phyloP scores from a whole-genome alignment of 129 eudicot species.

The Scalesia atractyloides region DNA sequence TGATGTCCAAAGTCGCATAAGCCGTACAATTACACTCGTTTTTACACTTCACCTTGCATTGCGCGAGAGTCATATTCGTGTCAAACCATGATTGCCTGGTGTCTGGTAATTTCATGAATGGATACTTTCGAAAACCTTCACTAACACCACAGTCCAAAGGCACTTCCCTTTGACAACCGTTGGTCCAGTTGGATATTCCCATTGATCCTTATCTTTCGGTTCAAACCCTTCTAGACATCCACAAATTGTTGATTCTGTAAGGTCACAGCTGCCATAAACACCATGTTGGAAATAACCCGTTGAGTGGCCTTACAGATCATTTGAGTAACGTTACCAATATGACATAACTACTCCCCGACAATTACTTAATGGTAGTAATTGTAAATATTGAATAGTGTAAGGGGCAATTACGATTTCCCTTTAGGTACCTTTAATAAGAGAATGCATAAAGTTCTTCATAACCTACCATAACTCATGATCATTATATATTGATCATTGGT shows the following conservation, averaged over 20 bases:
- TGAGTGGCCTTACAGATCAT: no score
- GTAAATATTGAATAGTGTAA: no score
- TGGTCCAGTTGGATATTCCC: constrained; percentile 28
- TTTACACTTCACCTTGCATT: constrained; percentile 27
- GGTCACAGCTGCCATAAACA: constrained; percentile 15
- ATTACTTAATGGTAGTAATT: no score
- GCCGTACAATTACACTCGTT: constrained; percentile 38
- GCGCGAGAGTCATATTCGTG: constrained; percentile 19
- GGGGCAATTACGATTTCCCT: no score
- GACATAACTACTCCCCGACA: no score
- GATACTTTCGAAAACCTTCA: constrained; percentile 29
- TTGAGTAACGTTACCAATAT: no score
- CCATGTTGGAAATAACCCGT: no score
- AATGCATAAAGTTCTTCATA: no score
- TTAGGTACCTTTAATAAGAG: no score
- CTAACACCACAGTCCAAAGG: constrained; percentile 20
- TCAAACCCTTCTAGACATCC: constrained; percentile 28
- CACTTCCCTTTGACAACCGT: constrained; percentile 23
- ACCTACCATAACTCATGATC: no score
- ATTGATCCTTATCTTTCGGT: constrained; percentile 5
- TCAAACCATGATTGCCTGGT: constrained; percentile 25
- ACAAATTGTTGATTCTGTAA: constrained; percentile 14
- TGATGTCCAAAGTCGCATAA: constrained; percentile 27
- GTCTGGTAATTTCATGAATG: constrained; percentile 32
- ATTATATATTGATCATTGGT: no score